Evolutionary conservation across 2,329 filamentous ascomycete genomes (phyloP).

Genomic region (Pseudogymnoascus sp.): DNA sequence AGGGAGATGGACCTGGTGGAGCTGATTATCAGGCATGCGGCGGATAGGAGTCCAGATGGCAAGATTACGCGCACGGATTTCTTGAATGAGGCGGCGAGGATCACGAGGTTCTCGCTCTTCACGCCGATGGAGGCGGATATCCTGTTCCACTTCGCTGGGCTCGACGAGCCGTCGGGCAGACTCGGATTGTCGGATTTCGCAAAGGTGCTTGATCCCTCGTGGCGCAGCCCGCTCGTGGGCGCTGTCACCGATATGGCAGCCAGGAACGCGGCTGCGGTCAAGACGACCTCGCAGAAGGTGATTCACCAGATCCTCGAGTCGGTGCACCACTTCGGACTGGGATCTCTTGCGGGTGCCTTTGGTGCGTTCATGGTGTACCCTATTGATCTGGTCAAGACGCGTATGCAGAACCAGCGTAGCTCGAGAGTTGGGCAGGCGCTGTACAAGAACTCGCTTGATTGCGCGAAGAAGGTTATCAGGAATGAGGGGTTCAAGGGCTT

Average conservation of each 20-base stretch:
- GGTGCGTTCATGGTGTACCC: slow-evolving; percentile 99
- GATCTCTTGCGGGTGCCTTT: slow-evolving; percentile 87
- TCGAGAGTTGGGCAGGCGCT: slow-evolving; percentile 74
- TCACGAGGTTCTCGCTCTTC: slow-evolving; percentile 90
- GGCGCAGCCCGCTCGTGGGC: slow-evolving; percentile 52
- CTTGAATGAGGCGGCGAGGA: slow-evolving; percentile 81
- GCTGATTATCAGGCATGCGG: slow-evolving; percentile 81
- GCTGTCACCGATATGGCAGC: slow-evolving; percentile 32
- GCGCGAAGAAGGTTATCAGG: slow-evolving; percentile 81
- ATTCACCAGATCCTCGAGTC: slow-evolving; percentile 64
- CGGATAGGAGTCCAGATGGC: slow-evolving; percentile 73
- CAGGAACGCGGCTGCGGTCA: slow-evolving; percentile 37
- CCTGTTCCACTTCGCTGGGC: slow-evolving; percentile 92
- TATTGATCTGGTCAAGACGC: slow-evolving; percentile 96
- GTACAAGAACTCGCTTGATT: slow-evolving; percentile 97
- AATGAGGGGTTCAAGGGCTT: slow-evolving; percentile 87
- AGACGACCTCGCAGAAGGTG: slow-evolving; percentile 47
- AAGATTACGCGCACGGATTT: slow-evolving; percentile 94
- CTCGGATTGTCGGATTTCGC: slow-evolving; percentile 79
- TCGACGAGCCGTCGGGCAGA: slow-evolving; percentile 81
- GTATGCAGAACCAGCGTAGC: slow-evolving; percentile 93
- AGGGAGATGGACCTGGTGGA: slow-evolving; percentile 97
- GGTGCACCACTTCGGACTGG: slow-evolving; percentile 81
- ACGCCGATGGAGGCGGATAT: slow-evolving; percentile 99
- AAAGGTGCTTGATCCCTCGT: slow-evolving; percentile 90